Conservation (phyloP, 2,329 filamentous ascomycete species). For the Fusarium camptoceras region DNA sequence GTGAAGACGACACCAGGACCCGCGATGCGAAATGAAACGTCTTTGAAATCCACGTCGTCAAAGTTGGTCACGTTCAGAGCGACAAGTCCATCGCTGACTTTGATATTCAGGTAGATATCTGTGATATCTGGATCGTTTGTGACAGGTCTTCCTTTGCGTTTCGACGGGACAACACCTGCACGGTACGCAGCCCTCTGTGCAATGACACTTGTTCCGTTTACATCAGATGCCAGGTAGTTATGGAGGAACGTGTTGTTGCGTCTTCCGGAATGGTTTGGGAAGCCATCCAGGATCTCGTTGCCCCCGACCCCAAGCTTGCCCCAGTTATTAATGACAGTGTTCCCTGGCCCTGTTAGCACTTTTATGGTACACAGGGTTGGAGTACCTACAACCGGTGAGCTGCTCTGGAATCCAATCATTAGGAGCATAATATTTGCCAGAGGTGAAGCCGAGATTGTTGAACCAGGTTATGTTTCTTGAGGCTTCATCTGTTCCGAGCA, state of each 20-base stretch:
- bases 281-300: conserved; percentile 4
- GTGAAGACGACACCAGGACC: background rate
- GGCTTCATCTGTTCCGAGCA: background rate
- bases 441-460: conserved; percentile 7
- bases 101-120: background rate
- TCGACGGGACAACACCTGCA: background rate
- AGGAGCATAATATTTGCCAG: conserved; percentile 4
- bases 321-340: conserved; percentile 8
- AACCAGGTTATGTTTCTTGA: conserved; percentile 14
- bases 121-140: background rate
- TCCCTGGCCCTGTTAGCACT: background rate
- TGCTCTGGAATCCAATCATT: conserved; percentile 15
- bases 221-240: background rate
- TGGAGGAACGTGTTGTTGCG: conserved; percentile 12
- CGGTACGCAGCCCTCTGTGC: conserved; percentile 4
- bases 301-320: conserved; percentile 2
- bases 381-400: background rate
- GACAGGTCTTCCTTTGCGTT: background rate
- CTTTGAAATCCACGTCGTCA: background rate
- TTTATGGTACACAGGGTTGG: fast-evolving
- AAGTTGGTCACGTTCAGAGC: background rate
- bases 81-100: background rate
- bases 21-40: background rate
- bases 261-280: background rate
- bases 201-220: background rate